Evolutionary conservation across 768 basidiomycete genomes (phyloP), one percentile per base, ranked within the genome.

Genomic region (Rhodosporidiobolus odoratus): DNA sequence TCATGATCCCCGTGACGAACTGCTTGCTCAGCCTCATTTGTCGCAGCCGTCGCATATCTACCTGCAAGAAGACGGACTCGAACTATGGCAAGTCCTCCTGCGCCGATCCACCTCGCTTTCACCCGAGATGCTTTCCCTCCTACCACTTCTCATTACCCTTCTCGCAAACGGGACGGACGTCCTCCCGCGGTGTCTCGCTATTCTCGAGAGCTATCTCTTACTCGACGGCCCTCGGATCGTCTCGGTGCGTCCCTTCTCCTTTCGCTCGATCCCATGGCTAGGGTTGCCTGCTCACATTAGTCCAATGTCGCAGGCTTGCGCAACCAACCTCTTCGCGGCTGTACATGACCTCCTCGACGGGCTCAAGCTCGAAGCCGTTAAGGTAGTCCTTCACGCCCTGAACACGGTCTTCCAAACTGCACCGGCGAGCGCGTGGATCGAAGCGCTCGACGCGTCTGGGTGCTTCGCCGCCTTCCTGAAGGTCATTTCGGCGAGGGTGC

Each of bases 161-260:
- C 80, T 94, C 25, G 82, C 84, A 1, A 81, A 81, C 37, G 91
- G 92, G 71, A 80, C 91, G 53, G 91, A 93, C 73, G 79, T 91
- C 30, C 80, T 92, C 27, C 89, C 89, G 21, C 86, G 83, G 62
- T 83, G 87, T 35, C 85, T 85, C 25, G 81, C 80, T 66, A 85
- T 93, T 65, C 75, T 91, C 32, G 89, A 91, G 77, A 87, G 88
- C 9, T 94, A 92, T 77, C 81, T 90, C 68, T 78, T 95, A n/a
- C 82, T 90, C 25, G 88, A 90, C 78, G 85, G 85, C 0, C 68
- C 79, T 25, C 76, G 80, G 16, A 82, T 93, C 67, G 78, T 92
- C 57, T 84, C 87, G 82, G 91, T 90, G 71, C 76, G 40, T 30
- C 19, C 17, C 25, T 34, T 38, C 47, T 25, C 2, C 52, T 16